These are phyloP conservation scores for Blastobotrys robertii DNA, from an alignment of 805 yeast species.

Conservation along the genomic window DNA sequence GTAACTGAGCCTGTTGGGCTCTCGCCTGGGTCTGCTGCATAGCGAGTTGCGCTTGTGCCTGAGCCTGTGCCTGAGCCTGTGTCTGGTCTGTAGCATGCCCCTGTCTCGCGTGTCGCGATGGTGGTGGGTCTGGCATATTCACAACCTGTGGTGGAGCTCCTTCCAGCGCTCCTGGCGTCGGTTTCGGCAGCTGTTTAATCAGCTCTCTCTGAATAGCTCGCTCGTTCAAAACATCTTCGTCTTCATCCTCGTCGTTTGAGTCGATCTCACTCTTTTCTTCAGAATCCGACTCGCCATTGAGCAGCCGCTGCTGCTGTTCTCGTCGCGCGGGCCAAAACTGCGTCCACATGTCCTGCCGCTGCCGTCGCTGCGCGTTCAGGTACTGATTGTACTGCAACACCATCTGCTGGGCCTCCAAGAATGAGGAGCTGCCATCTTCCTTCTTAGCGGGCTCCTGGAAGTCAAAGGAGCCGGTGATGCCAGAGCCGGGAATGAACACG, in stretches of 20 bases:
- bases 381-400: slow-evolving; percentile 21
- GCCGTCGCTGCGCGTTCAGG: slow-evolving; percentile 21
- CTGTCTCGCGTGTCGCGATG: background rate
- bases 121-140: slow-evolving; percentile 15
- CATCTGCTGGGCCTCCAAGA: slow-evolving; percentile 17
- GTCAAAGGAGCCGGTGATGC: slow-evolving; percentile 19
- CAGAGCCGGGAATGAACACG: slow-evolving; percentile 19
- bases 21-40: slow-evolving; percentile 5
- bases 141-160: slow-evolving; percentile 8
- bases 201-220: slow-evolving; percentile 1
- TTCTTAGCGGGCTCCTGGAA: slow-evolving; percentile 13
- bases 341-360: slow-evolving; percentile 24
- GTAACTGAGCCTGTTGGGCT: slow-evolving; percentile 3
- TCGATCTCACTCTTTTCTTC: background rate
- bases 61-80: slow-evolving; percentile 5
- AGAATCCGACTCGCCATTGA: slow-evolving; percentile 1
- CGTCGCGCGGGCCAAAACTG: slow-evolving; percentile 23
- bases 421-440: background rate
- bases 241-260: slow-evolving; percentile 1
- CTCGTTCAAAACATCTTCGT: slow-evolving; percentile 2
- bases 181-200: slow-evolving; percentile 5
- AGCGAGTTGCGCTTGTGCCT: slow-evolving; percentile 36
- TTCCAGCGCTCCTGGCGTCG: slow-evolving; percentile 12
- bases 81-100: slow-evolving; percentile 1
- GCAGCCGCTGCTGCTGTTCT: slow-evolving; percentile 8